Evolutionary conservation across 306 rosid species (phyloP).

Genomic region (Albizia julibrissin): DNA sequence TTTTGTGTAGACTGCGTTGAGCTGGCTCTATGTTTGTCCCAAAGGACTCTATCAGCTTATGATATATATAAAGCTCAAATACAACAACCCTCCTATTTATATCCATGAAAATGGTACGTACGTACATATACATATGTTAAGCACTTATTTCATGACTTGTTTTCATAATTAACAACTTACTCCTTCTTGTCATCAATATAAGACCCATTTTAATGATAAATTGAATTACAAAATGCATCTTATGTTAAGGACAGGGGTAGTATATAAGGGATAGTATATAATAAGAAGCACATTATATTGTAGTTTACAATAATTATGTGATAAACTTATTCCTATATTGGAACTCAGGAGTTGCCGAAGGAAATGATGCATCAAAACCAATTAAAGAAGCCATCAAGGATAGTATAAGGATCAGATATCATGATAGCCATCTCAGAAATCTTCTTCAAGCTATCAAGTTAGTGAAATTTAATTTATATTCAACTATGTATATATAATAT

Average conservation of each 20-base stretch:
- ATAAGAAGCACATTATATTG: neutral
- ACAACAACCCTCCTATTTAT: constrained; percentile 26
- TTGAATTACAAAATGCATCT: no score
- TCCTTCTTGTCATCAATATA: no score
- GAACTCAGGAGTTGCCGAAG: neutral
- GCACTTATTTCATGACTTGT: no score
- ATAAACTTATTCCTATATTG: neutral
- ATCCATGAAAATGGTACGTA: constrained; percentile 68
- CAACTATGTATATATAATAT: neutral
- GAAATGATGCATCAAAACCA: neutral
- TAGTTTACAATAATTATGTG: neutral
- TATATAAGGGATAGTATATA: no score
- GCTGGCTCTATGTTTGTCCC: constrained; percentile 56
- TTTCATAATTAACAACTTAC: no score
- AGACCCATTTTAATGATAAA: no score
- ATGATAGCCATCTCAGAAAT: neutral
- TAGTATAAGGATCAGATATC: neutral
- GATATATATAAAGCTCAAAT: neutral
- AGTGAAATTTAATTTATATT: neutral
- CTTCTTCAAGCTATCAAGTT: neutral
- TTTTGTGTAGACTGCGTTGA: constrained; percentile 37
- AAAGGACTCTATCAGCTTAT: constrained; percentile 39
- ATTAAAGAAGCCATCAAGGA: neutral
- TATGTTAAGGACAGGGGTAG: no score
- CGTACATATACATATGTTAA: no score